phyloP scores from a whole-genome alignment of 192 early-diverging fungal genomes.

The Gryganskiella cystojenkinii region DNA sequence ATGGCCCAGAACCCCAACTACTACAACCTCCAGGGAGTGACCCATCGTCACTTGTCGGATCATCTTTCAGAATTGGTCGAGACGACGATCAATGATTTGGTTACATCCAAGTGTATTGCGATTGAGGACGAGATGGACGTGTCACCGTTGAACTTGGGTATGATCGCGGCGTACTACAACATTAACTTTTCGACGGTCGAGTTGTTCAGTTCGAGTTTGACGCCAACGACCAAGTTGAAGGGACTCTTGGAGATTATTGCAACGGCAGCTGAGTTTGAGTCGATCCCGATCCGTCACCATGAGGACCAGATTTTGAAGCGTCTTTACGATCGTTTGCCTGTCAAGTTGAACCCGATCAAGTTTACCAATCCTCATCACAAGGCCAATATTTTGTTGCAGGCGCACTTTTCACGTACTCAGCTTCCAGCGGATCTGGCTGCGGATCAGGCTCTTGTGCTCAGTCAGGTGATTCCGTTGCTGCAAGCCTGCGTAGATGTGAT shows the following conservation, averaged over 20 bases:
- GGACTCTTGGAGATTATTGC: constrained; percentile 95
- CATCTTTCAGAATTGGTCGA: constrained; percentile 97
- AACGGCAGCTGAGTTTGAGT: constrained; percentile 93
- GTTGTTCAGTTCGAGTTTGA: constrained; percentile 90
- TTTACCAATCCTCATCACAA: constrained; percentile 94
- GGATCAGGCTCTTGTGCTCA: constrained; percentile 79
- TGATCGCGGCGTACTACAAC: constrained; percentile 98
- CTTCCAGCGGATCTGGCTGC: constrained; percentile 92
- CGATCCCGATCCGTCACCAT: constrained; percentile 93
- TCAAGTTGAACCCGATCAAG: constrained; percentile 74
- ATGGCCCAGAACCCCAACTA: constrained; percentile 98
- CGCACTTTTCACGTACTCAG: constrained; percentile 91
- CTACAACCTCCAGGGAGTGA: constrained; percentile 88
- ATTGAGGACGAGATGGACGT: constrained; percentile 80
- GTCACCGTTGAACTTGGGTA: constrained; percentile 89
- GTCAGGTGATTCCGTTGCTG: constrained; percentile 82
- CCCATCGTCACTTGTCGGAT: constrained; percentile 90
- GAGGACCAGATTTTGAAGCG: constrained; percentile 85
- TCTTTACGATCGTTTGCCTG: constrained; percentile 85
- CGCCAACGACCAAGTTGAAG: constrained; percentile 85
- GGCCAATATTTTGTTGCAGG: constrained; percentile 92
- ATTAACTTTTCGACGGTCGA: constrained; percentile 95
- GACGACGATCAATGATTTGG: constrained; percentile 86
- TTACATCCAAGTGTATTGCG: constrained; percentile 85
- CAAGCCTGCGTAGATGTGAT: constrained; percentile 97